Evolutionary conservation across 169 alveolate genomes (phyloP), one percentile per base, ranked within the genome.

Genomic region (Plasmodium sp.): DNA sequence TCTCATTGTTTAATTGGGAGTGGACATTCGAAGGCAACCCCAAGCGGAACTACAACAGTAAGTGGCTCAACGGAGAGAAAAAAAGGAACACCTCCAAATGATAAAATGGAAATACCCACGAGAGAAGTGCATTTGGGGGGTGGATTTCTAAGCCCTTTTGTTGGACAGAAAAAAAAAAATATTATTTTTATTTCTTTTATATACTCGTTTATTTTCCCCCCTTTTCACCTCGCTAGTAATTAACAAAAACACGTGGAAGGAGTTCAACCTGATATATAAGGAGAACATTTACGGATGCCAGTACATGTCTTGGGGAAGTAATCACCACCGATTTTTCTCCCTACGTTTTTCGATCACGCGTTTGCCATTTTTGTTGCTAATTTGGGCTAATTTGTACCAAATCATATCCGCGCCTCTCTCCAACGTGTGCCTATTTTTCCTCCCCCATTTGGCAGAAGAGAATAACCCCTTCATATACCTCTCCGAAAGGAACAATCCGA

Each of bases 301-400:
- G 75, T 79, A 88, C 36, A 88, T 88, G 82, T 62, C 88, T 4
- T 88, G 94, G 94, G 94, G 94, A 73, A 80, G 94, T 88, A 88
- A 79, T 73, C n/a, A 39, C 39, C 39, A n/a, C 80, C 18, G 31
- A 14, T 56, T 33, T 36, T 31, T 31, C 43, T 77, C 72, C 22
- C 6, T n/a, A 9, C 56, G 27, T 58, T 58, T 75, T 58, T 58
- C 33, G 16, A 45, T 6, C 54, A 45, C 54, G 54, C 54, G 16
- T 45, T 45, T 45, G 10, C 54, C 54, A 45, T 45, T 45, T 3
- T 9, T 45, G 54, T 7, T 45, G 10, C 54, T 45, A 45, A 45
- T 45, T 7, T 45, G 54, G 27, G 27, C 27, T 22, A 22, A 22
- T 22, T 22, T 22, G 27, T 45, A 45, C 16, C 10, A 45, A 45